A percentile compares a stretch with the other conserved stretches of the same genome.
phyloP scores from a whole-genome alignment of 1,139 yeast species.

The Lodderomyces theae region DNA sequence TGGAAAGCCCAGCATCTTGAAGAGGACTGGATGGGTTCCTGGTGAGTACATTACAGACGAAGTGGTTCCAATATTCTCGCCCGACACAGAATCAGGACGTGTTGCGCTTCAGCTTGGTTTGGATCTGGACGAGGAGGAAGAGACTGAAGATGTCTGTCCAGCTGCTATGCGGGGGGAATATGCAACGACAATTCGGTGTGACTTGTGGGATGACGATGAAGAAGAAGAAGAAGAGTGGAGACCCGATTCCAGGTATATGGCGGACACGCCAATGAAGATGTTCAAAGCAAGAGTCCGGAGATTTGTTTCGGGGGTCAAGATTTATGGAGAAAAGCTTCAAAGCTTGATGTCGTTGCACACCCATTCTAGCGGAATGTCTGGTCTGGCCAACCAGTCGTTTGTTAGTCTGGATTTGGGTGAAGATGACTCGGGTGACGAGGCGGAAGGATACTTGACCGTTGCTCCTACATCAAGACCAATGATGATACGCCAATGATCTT shows the following conservation, averaged over 20 bases:
- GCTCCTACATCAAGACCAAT: not conserved
- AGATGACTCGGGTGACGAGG: not conserved
- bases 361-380: not conserved
- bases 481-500: no score
- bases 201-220: not conserved
- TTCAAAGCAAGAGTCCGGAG: not conserved
- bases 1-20: not conserved
- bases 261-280: not conserved
- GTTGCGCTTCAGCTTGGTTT: not conserved
- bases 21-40: not conserved
- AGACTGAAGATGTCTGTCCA: not conserved
- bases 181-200: not conserved
- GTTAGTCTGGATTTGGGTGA: not conserved
- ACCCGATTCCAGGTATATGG: not conserved
- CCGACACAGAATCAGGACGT: not conserved
- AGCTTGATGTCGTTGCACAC: not conserved
- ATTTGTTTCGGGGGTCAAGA: not conserved
- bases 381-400: constrained; percentile 2
- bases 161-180: not conserved
- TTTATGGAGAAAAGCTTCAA: not conserved
- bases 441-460: not conserved
- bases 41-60: not conserved
- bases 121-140: not conserved
- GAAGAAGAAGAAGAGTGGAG: not conserved
- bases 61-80: not conserved